phyloP scores from a whole-genome alignment of 176 grass and related monocot species.

The Dactylis glomerata region DNA sequence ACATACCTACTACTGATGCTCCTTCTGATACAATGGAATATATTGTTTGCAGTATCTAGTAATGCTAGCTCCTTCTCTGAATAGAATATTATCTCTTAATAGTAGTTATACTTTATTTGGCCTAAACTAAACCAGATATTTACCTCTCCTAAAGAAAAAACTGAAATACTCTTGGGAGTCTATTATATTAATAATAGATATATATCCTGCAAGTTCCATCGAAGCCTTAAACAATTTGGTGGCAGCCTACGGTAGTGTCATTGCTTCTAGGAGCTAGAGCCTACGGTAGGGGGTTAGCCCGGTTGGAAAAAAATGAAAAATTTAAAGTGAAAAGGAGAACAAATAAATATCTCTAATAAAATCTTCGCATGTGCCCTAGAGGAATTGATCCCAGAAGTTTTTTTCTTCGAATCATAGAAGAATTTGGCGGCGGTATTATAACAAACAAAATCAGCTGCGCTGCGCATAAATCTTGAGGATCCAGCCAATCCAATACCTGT shows the following conservation, averaged over 20 bases:
- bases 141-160: background rate
- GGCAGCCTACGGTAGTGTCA: background rate
- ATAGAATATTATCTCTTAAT: background rate
- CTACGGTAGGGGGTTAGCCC: too few species aligned
- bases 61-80: background rate
- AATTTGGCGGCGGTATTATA: background rate
- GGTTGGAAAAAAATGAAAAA: too few species aligned
- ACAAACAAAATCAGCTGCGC: background rate
- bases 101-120: background rate
- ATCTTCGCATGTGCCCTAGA: background rate
- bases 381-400: background rate
- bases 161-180: background rate
- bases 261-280: background rate
- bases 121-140: background rate
- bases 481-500: conserved; percentile 12
- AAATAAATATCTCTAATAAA: background rate
- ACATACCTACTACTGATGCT: background rate
- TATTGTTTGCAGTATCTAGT: background rate
- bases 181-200: background rate
- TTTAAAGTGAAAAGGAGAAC: background rate
- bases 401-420: background rate
- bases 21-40: background rate
- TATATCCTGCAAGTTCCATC: background rate
- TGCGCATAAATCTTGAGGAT: background rate
- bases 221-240: background rate